These are phyloP conservation scores for Trichoderma virens DNA, from an alignment of 495 filamentous ascomycete species.

Conservation along the genomic window DNA sequence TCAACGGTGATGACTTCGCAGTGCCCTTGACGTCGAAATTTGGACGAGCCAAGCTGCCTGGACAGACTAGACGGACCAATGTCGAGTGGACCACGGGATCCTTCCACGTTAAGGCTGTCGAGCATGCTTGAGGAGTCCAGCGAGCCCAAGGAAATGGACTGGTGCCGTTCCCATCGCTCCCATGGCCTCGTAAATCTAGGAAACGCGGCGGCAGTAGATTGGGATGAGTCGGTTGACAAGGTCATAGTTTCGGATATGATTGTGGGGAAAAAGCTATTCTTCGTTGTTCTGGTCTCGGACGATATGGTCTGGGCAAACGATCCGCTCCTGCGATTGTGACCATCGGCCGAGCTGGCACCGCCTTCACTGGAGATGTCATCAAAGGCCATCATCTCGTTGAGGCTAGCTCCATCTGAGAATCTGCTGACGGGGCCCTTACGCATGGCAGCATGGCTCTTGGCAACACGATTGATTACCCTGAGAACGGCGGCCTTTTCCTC, in stretches of 20 bases:
- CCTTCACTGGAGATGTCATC: constrained; percentile 41
- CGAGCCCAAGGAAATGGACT: constrained; percentile 21
- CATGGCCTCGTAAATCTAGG: constrained; percentile 23
- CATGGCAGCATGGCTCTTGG: constrained; percentile 45
- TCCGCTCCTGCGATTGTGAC: constrained; percentile 25
- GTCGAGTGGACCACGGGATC: constrained; percentile 21
- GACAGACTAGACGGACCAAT: constrained; percentile 31
- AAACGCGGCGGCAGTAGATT: constrained; percentile 22
- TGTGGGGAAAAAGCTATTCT: constrained; percentile 28
- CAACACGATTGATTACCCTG: constrained; percentile 63
- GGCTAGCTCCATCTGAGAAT: constrained; percentile 46
- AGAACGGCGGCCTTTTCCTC: constrained; percentile 62
- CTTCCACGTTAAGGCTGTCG: constrained; percentile 26
- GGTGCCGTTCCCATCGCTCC: constrained; percentile 24
- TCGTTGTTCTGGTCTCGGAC: constrained; percentile 34
- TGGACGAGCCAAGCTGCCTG: constrained; percentile 41
- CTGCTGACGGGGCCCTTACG: constrained; percentile 37
- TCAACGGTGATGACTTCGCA: constrained; percentile 75
- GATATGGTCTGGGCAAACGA: constrained; percentile 43
- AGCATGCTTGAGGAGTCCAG: constrained; percentile 23
- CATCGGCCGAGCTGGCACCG: constrained; percentile 40
- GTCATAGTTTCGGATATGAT: constrained; percentile 25
- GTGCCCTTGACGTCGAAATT: constrained; percentile 55
- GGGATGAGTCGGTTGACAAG: constrained; percentile 27
- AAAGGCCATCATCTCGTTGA: constrained; percentile 50